Evolutionary conservation across 2,329 filamentous ascomycete species (phyloP).

Genomic region (Helminthosporium solani): DNA sequence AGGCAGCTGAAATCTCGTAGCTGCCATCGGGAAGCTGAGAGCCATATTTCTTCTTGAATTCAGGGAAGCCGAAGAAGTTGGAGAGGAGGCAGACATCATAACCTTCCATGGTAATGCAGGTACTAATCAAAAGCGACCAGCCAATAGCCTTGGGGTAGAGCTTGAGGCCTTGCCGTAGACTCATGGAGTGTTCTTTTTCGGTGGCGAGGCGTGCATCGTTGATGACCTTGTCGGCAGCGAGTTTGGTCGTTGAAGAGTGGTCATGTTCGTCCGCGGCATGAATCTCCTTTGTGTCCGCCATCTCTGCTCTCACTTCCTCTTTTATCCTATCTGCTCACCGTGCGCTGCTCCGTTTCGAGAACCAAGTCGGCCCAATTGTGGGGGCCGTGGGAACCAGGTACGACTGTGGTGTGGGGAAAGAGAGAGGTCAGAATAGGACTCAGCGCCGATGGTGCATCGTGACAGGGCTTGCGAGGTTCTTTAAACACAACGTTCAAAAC

Average conservation of each 20-base stretch:
- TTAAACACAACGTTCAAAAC: conserved; percentile 20
- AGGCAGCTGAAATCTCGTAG: conserved; percentile 47
- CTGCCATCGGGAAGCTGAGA: conserved; percentile 42
- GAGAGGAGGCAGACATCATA: conserved; percentile 81
- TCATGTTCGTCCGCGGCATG: conserved; percentile 18
- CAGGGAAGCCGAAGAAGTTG: conserved; percentile 66
- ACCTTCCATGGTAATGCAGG: conserved; percentile 88
- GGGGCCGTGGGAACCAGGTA: background rate
- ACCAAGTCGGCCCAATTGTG: conserved; percentile 14
- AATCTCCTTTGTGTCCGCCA: conserved; percentile 30
- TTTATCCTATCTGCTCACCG: conserved; percentile 2
- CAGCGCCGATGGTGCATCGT: conserved; percentile 11
- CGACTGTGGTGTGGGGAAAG: conserved; percentile 1
- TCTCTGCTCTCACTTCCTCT: conserved; percentile 5
- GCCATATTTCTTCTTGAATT: conserved; percentile 51
- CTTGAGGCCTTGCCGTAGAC: conserved; percentile 70
- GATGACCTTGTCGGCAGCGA: conserved; percentile 35
- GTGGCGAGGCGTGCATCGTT: conserved; percentile 48
- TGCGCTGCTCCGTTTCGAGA: background rate
- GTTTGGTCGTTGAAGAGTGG: conserved; percentile 16
- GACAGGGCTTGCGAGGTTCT: conserved; percentile 17
- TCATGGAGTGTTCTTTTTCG: conserved; percentile 53
- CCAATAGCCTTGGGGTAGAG: conserved; percentile 84
- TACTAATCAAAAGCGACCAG: conserved; percentile 86
- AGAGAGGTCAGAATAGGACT: conserved; percentile 1